A percentile compares a stretch with the other conserved stretches of the same genome.
Evolutionary conservation across 805 yeast genomes (phyloP).

Genomic region (Wickerhamomyces mucosus): DNA sequence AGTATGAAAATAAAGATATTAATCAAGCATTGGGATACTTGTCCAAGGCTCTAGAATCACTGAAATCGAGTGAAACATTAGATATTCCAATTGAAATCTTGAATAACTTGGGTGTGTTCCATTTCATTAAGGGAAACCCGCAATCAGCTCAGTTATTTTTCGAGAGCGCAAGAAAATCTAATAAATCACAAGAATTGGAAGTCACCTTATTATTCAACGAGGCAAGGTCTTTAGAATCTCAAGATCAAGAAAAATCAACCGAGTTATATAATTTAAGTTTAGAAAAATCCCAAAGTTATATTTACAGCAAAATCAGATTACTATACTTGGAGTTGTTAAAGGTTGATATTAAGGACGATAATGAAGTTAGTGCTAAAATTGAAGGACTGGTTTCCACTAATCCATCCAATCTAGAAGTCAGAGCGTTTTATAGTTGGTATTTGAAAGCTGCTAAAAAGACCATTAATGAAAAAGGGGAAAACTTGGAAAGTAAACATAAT

Average conservation of each 20-base stretch:
- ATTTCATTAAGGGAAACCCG: constrained; percentile 53
- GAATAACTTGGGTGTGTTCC: constrained; percentile 81
- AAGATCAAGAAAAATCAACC: constrained; percentile 19
- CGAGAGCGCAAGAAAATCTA: constrained; percentile 33
- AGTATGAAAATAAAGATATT: constrained; percentile 59
- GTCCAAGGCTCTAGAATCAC: constrained; percentile 47
- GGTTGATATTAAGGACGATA: constrained; percentile 20
- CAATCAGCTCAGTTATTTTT: constrained; percentile 51
- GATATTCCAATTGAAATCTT: constrained; percentile 47
- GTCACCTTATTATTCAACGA: constrained; percentile 57
- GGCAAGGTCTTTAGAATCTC: constrained; percentile 64
- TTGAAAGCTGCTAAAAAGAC: constrained; percentile 38
- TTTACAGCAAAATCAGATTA: constrained; percentile 66
- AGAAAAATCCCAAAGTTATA: constrained; percentile 53
- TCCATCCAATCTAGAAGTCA: constrained; percentile 63
- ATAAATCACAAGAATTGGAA: constrained; percentile 23
- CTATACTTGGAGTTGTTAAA: constrained; percentile 51
- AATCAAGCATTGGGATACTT: constrained; percentile 60
- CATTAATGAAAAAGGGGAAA: constrained; percentile 33
- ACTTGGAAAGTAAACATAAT: constrained; percentile 67
- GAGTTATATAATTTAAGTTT: constrained; percentile 46
- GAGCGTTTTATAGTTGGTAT: constrained; percentile 92
- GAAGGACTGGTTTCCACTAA: constrained; percentile 42
- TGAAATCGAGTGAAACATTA: constrained; percentile 21
- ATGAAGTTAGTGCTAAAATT: constrained; percentile 40